Evolutionary conservation across 202 grass and related monocot genomes (phyloP).

Genomic region (Brachypodium distachyon): DNA sequence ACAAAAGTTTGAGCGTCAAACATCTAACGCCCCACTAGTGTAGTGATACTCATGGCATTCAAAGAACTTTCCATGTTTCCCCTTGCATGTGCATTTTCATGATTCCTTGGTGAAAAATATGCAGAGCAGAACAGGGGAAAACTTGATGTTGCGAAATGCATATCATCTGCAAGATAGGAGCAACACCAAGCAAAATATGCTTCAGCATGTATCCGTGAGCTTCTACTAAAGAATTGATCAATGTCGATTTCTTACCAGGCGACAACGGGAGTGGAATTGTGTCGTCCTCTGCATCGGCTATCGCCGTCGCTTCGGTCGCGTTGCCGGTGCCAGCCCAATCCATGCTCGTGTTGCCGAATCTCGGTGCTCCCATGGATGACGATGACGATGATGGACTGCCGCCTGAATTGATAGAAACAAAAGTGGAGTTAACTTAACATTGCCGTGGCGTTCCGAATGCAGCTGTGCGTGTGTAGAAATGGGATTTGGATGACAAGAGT

Average conservation of each 20-base stretch:
- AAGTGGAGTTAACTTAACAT: background rate
- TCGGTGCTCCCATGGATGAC: conserved; percentile 16
- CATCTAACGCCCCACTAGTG: conserved; percentile 22
- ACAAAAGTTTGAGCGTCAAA: background rate
- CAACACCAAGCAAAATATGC: too few relatives aligned
- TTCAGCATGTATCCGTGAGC: too few relatives aligned
- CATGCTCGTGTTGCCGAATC: conserved; percentile 14
- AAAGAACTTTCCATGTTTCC: background rate
- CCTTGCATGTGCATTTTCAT: background rate
- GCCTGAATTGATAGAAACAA: conserved; percentile 25
- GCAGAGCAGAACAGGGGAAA: too few relatives aligned
- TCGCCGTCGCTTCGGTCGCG: background rate
- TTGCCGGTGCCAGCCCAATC: conserved; percentile 20
- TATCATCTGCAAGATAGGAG: too few relatives aligned
- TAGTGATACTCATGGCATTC: background rate
- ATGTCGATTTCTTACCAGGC: conserved; percentile 13
- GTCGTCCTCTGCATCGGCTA: background rate
- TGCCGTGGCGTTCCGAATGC: background rate
- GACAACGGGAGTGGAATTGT: conserved; percentile 34
- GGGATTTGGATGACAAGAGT: background rate
- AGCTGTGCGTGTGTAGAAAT: background rate
- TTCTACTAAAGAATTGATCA: too few relatives aligned
- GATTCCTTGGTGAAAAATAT: conserved; percentile 7
- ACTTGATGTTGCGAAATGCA: too few relatives aligned
- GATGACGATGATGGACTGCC: too few relatives aligned